phyloP scores from a whole-genome alignment of 1,139 yeast species.

The Debaryomyces psychrophilus region DNA sequence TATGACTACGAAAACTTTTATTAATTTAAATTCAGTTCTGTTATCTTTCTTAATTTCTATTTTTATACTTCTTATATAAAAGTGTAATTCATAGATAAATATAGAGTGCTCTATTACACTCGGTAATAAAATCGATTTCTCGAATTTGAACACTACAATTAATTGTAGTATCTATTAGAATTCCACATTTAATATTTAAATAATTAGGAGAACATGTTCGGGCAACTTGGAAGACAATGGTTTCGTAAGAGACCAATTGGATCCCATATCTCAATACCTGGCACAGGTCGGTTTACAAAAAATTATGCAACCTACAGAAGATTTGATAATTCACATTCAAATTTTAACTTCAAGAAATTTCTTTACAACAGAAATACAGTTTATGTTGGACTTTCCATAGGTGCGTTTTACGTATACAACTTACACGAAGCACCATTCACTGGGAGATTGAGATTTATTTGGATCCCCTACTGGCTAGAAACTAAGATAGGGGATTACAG shows the following conservation, averaged over 20 bases:
- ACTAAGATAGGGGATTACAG: constrained; percentile 65
- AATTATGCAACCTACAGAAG: constrained; percentile 25
- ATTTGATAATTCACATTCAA: constrained; percentile 21
- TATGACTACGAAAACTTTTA: background rate
- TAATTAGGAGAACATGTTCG: background rate
- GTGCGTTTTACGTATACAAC: constrained; percentile 60
- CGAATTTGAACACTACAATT: background rate
- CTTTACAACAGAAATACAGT: constrained; percentile 23
- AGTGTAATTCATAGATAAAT: background rate
- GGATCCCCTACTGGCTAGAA: constrained; percentile 74
- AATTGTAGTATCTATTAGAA: background rate
- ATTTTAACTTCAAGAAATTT: constrained; percentile 15
- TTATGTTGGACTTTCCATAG: constrained; percentile 25
- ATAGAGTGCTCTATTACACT: background rate
- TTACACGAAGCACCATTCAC: constrained; percentile 85
- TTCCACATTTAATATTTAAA: background rate
- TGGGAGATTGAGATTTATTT: constrained; percentile 69
- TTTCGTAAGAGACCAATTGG: background rate
- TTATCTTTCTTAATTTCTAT: background rate
- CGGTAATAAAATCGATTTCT: background rate
- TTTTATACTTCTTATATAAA: background rate
- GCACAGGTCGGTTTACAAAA: constrained; percentile 4
- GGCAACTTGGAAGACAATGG: constrained; percentile 4
- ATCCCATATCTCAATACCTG: background rate
- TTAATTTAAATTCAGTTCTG: constrained; percentile 1